A percentile compares a stretch with the other conserved stretches of the same genome.
Evolutionary conservation across 176 grass and related monocot species (phyloP).

Genomic region (Zoysia pacifica): DNA sequence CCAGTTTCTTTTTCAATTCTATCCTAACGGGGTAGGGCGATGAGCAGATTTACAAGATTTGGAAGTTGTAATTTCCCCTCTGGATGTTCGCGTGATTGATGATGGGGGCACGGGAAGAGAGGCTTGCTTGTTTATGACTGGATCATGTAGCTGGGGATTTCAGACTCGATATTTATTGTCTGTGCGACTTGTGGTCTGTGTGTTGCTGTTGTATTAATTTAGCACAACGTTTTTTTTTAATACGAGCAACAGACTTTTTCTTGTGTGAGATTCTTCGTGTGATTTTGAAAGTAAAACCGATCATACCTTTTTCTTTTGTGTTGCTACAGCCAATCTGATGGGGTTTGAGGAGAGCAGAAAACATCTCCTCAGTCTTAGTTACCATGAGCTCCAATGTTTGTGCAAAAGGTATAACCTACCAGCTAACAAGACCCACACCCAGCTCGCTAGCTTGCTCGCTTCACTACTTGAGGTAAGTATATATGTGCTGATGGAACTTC

Average conservation of each 20-base stretch:
- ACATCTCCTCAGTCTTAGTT: conserved; percentile 55
- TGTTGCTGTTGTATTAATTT: background rate
- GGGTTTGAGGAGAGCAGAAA: conserved; percentile 58
- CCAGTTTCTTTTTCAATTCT: background rate
- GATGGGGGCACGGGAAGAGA: background rate
- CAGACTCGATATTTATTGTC: background rate
- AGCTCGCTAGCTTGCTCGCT: conserved; percentile 64
- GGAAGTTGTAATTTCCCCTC: conserved; percentile 16
- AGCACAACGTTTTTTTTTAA: background rate
- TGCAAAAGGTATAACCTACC: conserved; percentile 79
- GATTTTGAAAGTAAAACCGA: background rate
- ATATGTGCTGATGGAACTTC: conserved; percentile 8
- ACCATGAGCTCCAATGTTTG: conserved; percentile 72
- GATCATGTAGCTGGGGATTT: background rate
- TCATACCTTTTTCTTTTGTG: background rate
- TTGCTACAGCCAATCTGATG: conserved; percentile 45
- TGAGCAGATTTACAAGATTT: background rate
- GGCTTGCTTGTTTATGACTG: background rate
- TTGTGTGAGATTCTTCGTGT: background rate
- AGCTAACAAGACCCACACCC: conserved; percentile 63
- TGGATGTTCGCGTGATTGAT: background rate
- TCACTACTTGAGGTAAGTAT: conserved; percentile 56
- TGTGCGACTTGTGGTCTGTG: background rate
- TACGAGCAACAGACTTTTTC: background rate
- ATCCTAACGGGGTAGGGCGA: background rate